These are phyloP conservation scores for Aspergillus nomiae DNA, from an alignment of 2,329 filamentous ascomycete genomes.

Conservation along the genomic window DNA sequence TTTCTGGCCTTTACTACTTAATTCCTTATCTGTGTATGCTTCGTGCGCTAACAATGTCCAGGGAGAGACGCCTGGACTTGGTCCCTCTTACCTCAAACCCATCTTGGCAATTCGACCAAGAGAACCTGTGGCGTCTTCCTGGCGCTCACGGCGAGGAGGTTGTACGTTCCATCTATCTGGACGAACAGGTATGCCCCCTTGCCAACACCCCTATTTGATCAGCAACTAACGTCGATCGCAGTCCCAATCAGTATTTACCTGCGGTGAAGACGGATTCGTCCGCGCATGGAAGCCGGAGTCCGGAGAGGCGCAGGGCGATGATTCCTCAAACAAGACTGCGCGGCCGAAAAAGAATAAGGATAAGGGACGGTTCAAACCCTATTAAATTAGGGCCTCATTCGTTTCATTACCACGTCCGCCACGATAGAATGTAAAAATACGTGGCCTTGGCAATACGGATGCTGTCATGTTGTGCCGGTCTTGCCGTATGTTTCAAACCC, in stretches of 20 bases:
- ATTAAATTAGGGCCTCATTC: constrained; percentile 18
- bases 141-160: constrained; percentile 53
- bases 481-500: neutral
- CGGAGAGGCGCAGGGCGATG: constrained; percentile 16
- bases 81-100: constrained; percentile 40
- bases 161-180: constrained; percentile 49
- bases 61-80: constrained; percentile 46
- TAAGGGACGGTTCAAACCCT: constrained; percentile 43
- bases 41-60: constrained; percentile 17
- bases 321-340: constrained; percentile 24
- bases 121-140: constrained; percentile 45
- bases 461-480: neutral
- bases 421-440: neutral
- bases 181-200: constrained; percentile 40
- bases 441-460: neutral
- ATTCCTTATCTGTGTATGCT: neutral
- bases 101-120: constrained; percentile 43
- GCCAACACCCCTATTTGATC: neutral
- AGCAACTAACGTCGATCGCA: constrained; percentile 16
- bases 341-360: constrained; percentile 36
- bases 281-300: constrained; percentile 39
- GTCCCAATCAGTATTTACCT: constrained; percentile 46
- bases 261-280: constrained; percentile 48
- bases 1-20: no score
- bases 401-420: neutral